Percentiles rank a stretch among this genome's conserved stretches.
These are phyloP conservation scores for Teratosphaeria gauchensis DNA, from an alignment of 2,329 filamentous ascomycete genomes.

Conservation along the genomic window DNA sequence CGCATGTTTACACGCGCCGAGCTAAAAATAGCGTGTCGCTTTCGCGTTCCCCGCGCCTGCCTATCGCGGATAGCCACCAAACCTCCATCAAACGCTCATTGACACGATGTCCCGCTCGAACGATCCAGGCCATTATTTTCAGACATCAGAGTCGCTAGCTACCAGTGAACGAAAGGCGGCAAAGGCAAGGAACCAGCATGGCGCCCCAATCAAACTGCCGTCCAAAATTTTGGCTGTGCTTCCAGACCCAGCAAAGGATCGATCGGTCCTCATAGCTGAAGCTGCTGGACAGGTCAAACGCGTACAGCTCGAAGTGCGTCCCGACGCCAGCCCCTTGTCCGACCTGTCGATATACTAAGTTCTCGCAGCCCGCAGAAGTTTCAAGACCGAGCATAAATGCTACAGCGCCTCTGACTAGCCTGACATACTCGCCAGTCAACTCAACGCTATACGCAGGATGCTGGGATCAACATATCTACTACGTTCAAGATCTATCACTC, in stretches of 20 bases:
- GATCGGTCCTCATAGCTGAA: constrained; percentile 68
- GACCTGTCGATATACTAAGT: neutral
- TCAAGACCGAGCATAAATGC: constrained; percentile 33
- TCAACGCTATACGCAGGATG: constrained; percentile 70
- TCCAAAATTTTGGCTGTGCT: constrained; percentile 77
- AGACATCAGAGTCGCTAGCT: constrained; percentile 57
- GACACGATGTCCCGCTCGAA: constrained; percentile 54
- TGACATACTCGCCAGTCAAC: constrained; percentile 49
- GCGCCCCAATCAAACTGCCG: constrained; percentile 67
- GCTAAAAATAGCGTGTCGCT: neutral
- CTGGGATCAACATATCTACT: constrained; percentile 91
- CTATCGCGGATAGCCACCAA: neutral
- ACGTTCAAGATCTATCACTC: constrained; percentile 52
- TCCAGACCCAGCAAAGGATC: constrained; percentile 53
- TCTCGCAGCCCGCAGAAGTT: neutral
- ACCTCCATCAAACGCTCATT: neutral
- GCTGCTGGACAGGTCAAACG: constrained; percentile 72
- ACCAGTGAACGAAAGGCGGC: constrained; percentile 55
- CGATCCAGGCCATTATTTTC: constrained; percentile 78
- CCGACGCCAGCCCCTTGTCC: constrained; percentile 2
- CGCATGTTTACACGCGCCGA: neutral
- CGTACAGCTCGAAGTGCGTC: constrained; percentile 65
- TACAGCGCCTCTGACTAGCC: constrained; percentile 66
- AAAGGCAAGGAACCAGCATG: constrained; percentile 72
- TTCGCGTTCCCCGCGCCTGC: neutral